These are phyloP conservation scores for Choiromyces venosus DNA, from an alignment of 495 filamentous ascomycete species.

Conservation along the genomic window DNA sequence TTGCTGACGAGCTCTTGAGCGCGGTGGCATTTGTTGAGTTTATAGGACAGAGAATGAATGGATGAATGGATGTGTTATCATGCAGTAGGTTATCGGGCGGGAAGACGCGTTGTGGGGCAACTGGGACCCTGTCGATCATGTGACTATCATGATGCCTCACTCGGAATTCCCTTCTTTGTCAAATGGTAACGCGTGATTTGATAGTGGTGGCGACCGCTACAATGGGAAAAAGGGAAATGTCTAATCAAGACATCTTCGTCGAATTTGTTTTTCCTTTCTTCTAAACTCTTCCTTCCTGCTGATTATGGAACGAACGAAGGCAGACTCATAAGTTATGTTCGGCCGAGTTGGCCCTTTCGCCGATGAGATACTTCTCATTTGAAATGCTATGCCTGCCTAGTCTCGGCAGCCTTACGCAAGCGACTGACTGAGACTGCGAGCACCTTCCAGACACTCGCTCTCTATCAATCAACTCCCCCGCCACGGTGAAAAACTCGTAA, in stretches of 20 bases:
- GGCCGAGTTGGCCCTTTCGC: background rate
- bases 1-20: background rate
- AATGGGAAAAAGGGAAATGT: background rate
- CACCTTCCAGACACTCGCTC: background rate
- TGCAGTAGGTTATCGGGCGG: background rate
- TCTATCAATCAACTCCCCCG: background rate
- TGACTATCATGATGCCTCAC: background rate
- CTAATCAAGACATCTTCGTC: background rate
- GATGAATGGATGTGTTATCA: too few species aligned
- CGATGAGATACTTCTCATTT: background rate
- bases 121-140: background rate
- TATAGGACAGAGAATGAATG: too few species aligned
- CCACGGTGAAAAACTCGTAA: background rate
- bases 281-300: background rate
- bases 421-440: background rate
- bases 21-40: background rate
- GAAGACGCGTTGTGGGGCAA: slow-evolving; percentile 2
- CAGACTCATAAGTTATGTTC: background rate
- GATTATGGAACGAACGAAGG: background rate
- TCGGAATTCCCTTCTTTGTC: background rate
- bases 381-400: background rate
- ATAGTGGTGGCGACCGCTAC: background rate
- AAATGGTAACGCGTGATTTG: background rate
- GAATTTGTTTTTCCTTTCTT: background rate
- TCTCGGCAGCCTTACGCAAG: background rate